Evolutionary conservation across 179 eudicot species (phyloP).

Genomic region (Corrigiola litoralis): DNA sequence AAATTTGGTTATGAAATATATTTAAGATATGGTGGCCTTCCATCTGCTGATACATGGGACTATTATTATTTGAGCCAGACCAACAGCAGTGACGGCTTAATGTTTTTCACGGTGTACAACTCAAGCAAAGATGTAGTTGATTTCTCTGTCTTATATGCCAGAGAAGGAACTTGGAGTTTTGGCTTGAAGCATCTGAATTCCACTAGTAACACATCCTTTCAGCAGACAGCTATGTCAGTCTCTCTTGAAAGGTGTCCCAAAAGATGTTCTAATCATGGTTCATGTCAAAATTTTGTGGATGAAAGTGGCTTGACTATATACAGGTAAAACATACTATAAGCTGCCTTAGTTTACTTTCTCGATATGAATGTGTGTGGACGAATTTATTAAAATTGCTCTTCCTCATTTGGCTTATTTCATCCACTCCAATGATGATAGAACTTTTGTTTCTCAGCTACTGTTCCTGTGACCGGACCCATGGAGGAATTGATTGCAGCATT

Average conservation of each 20-base stretch:
- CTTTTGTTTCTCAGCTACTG: constrained; percentile 55
- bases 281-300: constrained; percentile 56
- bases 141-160: constrained; percentile 65
- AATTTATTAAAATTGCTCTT: not conserved
- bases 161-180: constrained; percentile 81
- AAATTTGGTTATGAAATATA: constrained; percentile 54
- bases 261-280: constrained; percentile 75
- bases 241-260: constrained; percentile 88
- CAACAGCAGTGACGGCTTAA: constrained; percentile 64
- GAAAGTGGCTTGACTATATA: constrained; percentile 78
- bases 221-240: constrained; percentile 49
- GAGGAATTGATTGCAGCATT: constrained; percentile 89
- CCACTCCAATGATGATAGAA: not conserved
- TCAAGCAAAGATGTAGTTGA: constrained; percentile 55
- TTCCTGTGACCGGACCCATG: constrained; percentile 77
- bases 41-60: constrained; percentile 60
- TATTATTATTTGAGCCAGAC: constrained; percentile 58
- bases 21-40: constrained; percentile 70
- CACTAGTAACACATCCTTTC: constrained; percentile 19
- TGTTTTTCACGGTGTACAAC: constrained; percentile 61
- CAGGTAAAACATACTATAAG: constrained; percentile 44
- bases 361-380: not conserved
- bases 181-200: constrained; percentile 48
- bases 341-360: not conserved
- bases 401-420: not conserved